A percentile compares a stretch with the other conserved stretches of the same genome.
Conservation (phyloP, 2,329 filamentous ascomycete species). For the Monilinia aucupariae region DNA sequence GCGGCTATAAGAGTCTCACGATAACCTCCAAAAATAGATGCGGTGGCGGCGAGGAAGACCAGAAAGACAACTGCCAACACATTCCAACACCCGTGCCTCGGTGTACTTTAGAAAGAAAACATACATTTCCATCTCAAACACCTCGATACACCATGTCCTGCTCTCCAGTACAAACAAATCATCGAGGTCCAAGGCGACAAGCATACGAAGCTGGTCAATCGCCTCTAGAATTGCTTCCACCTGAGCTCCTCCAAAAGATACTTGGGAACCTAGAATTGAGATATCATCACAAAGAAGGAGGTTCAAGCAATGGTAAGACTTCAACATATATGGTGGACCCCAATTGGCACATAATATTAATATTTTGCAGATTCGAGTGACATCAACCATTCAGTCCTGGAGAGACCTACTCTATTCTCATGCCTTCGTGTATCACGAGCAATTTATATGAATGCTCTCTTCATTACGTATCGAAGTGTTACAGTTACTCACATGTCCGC, state of each 20-base stretch:
- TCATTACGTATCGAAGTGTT: slow-evolving; percentile 69
- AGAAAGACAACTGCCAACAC: neutral
- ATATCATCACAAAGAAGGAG: neutral
- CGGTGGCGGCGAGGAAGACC: neutral
- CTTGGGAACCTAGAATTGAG: slow-evolving; percentile 6
- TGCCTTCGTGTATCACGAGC: slow-evolving; percentile 65
- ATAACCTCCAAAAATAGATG: neutral
- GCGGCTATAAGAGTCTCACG: slow-evolving; percentile 8
- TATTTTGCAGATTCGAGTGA: neutral
- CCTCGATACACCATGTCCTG: neutral
- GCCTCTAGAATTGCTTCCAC: slow-evolving; percentile 59
- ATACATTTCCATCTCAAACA: neutral
- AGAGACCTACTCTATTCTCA: slow-evolving; percentile 63
- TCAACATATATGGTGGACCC: neutral
- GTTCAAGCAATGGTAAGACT: slow-evolving; percentile 3
- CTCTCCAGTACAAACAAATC: neutral
- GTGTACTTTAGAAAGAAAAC: neutral
- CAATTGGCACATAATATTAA: neutral
- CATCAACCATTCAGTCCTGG: slow-evolving; percentile 45
- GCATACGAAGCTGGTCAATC: slow-evolving; percentile 35
- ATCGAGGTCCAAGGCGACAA: neutral
- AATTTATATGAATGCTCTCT: slow-evolving; percentile 64
- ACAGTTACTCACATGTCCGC: slow-evolving; percentile 75
- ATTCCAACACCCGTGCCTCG: neutral
- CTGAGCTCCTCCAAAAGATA: slow-evolving; percentile 61